These are phyloP conservation scores for Choiromyces venosus DNA, from an alignment of 495 filamentous ascomycete species.

Conservation along the genomic window DNA sequence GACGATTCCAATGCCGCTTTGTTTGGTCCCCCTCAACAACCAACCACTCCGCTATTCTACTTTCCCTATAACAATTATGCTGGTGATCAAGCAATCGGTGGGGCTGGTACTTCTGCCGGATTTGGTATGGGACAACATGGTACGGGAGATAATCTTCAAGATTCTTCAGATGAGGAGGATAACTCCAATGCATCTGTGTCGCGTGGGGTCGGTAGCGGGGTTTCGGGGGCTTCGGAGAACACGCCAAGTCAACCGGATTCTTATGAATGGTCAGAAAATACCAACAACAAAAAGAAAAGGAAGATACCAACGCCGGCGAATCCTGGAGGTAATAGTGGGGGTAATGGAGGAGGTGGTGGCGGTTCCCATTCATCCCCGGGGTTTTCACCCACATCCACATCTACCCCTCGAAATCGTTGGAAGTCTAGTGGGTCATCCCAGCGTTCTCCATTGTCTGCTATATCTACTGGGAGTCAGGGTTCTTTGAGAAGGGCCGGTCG, in stretches of 20 bases:
- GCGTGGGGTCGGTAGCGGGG: slow-evolving; percentile 39
- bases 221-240: slow-evolving; percentile 25
- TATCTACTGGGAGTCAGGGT: slow-evolving; percentile 32
- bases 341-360: slow-evolving; percentile 46
- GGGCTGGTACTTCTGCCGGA: slow-evolving; percentile 29
- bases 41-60: slow-evolving; percentile 65
- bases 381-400: slow-evolving; percentile 36
- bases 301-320: slow-evolving; percentile 83
- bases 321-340: slow-evolving; percentile 45
- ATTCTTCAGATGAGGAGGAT: slow-evolving; percentile 39
- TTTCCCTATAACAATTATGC: slow-evolving; percentile 55
- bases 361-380: slow-evolving; percentile 43
- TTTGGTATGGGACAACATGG: slow-evolving; percentile 39
- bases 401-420: slow-evolving; percentile 39
- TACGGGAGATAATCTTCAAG: slow-evolving; percentile 29
- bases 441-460: slow-evolving; percentile 36
- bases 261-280: slow-evolving; percentile 97
- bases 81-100: slow-evolving; percentile 39
- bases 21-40: slow-evolving; percentile 67
- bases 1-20: slow-evolving; percentile 76
- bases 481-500: slow-evolving; percentile 35
- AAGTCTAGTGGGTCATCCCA: slow-evolving; percentile 37
- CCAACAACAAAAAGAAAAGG: slow-evolving; percentile 98
- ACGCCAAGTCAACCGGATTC: slow-evolving; percentile 59
- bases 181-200: slow-evolving; percentile 39